Evolutionary conservation across 495 filamentous ascomycete species (phyloP).

Genomic region (Trichocladium antarcticum): DNA sequence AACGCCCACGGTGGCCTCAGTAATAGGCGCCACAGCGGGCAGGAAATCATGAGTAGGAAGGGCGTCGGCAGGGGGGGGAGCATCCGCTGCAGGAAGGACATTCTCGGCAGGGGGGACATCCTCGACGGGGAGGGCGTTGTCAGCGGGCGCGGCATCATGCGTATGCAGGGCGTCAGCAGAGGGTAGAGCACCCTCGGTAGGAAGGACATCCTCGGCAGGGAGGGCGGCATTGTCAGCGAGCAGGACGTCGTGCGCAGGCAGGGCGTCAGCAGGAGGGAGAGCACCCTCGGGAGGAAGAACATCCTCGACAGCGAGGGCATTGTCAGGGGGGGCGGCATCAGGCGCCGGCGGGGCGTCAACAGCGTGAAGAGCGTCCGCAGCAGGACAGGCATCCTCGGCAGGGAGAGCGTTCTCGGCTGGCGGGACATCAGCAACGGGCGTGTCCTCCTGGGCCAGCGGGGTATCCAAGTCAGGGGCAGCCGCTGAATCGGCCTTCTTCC

Average conservation of each 20-base stretch:
- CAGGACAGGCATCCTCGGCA: background rate
- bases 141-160: too few species aligned
- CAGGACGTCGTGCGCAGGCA: background rate
- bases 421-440: background rate
- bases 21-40: background rate
- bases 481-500: conserved; percentile 5
- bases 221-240: background rate
- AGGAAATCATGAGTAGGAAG: background rate
- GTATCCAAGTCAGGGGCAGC: conserved; percentile 4
- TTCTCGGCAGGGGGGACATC: background rate
- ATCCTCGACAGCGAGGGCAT: too few species aligned
- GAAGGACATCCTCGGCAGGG: conserved; percentile 5
- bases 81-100: background rate
- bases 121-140: background rate
- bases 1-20: background rate
- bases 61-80: background rate
- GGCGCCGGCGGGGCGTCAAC: background rate
- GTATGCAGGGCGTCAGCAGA: background rate
- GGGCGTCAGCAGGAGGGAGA: background rate
- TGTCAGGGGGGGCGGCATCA: background rate
- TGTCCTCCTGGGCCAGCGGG: conserved; percentile 4
- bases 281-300: background rate
- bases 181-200: background rate
- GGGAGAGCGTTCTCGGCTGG: too few species aligned
- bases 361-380: too few species aligned